Percentiles rank a stretch among this genome's conserved stretches.
These are phyloP conservation scores for Hemerocallis citrina DNA, from an alignment of 106 monocot genomes.

Conservation along the genomic window DNA sequence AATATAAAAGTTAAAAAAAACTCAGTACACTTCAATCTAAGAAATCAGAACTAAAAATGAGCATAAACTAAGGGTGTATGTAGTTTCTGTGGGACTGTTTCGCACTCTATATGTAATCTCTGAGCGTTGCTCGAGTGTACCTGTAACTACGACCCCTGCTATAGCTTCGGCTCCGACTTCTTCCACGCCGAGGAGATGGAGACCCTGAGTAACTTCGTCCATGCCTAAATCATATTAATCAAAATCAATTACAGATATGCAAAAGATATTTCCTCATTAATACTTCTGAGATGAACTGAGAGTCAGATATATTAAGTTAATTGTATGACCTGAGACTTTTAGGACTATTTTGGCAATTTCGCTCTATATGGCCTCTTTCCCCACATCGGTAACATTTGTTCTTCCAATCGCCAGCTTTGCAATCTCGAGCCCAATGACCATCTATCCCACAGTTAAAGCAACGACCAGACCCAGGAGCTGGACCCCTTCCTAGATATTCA, in stretches of 20 bases:
- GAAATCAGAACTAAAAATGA: no score
- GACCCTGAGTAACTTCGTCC: slow-evolving; percentile 73
- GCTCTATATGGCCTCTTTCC: slow-evolving; percentile 90
- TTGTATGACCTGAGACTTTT: slow-evolving; percentile 62
- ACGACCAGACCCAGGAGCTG: slow-evolving; percentile 93
- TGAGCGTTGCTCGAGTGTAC: slow-evolving; percentile 12
- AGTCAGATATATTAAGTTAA: no score
- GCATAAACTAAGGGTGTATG: no score
- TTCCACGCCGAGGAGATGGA: slow-evolving; percentile 48
- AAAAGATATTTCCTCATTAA: no score
- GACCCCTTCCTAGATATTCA: slow-evolving; percentile 87
- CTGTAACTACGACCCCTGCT: slow-evolving; percentile 79
- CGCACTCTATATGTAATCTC: background rate
- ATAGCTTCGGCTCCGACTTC: slow-evolving; percentile 53
- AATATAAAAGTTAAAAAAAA: no score
- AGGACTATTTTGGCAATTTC: slow-evolving; percentile 91
- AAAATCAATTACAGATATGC: background rate
- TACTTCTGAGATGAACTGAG: no score
- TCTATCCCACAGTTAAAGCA: slow-evolving; percentile 98
- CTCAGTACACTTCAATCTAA: no score
- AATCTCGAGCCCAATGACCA: slow-evolving; percentile 98
- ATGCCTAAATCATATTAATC: slow-evolving; percentile 20
- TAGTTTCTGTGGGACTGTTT: background rate
- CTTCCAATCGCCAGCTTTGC: slow-evolving; percentile 99
- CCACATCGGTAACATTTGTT: slow-evolving; percentile 99